phyloP scores from a whole-genome alignment of 2,329 filamentous ascomycete species.

The Claviceps digitariae region DNA sequence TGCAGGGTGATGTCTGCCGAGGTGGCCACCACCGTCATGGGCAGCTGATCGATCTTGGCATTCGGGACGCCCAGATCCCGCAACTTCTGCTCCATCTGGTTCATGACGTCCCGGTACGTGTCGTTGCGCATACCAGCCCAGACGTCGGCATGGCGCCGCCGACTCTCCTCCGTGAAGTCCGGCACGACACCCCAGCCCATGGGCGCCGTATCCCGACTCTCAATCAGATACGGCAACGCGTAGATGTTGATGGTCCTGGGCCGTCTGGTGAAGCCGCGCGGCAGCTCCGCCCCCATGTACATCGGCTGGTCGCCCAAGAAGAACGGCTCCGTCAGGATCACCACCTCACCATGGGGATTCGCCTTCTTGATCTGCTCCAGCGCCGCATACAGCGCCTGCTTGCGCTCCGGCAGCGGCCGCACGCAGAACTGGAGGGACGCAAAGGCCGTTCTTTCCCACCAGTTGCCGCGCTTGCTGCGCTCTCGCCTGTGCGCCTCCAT shows the following conservation, averaged over 20 bases:
- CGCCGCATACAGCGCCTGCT: not conserved
- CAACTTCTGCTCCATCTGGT: not conserved
- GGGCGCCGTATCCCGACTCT: constrained; percentile 13
- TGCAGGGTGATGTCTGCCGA: constrained; percentile 23
- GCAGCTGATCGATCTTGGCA: constrained; percentile 10
- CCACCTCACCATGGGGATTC: constrained; percentile 20
- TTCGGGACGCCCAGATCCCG: not conserved
- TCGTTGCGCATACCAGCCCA: not conserved
- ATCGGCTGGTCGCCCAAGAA: constrained; percentile 26
- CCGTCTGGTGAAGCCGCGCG: constrained; percentile 20
- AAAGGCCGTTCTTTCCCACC: fast-evolving
- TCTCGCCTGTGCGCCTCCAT: not conserved
- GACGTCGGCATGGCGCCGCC: not conserved
- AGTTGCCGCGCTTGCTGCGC: too few relatives aligned
- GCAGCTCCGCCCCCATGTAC: constrained; percentile 23
- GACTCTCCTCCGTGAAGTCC: not conserved
- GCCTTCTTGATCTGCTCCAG: not conserved
- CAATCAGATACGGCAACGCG: constrained; percentile 21
- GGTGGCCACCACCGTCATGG: constrained; percentile 22
- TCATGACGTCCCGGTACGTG: not conserved
- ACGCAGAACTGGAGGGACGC: not conserved
- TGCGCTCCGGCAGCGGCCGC: not conserved
- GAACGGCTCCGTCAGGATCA: constrained; percentile 29
- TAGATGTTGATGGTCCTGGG: constrained; percentile 27
- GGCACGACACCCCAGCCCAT: not conserved